Base-by-base conservation (phyloP, 495 filamentous ascomycete genomes). In the Chaetomium cochliodes region DNA sequence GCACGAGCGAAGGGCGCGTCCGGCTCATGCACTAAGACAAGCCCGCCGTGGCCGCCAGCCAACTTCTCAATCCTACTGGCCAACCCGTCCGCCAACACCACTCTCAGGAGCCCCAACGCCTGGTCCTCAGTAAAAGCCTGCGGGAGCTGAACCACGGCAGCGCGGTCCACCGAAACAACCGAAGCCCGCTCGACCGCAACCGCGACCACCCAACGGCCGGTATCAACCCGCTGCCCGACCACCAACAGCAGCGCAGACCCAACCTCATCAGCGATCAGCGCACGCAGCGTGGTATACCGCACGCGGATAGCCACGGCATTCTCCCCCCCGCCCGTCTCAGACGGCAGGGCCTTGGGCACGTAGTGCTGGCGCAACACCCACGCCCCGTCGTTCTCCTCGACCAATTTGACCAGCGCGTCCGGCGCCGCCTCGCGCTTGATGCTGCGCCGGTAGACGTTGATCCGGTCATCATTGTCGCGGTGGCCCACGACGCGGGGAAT, bases 311-410 rank as follows among this genome's bases (percentile, higher is more conserved):
- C 49, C 49, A 51, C 49, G 7, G 49, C 20, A 51, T 51, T n/a
- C n/a, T n/a, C 22, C 2, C 2, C 22, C 0, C 33, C 5, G 8
- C n/a, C 20, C 49, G n/a, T 25, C 49, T 26, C 20, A 1, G 49
- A 51, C 22, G 22, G 49, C 49, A 51, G 26, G 9, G 11, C 22
- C 49, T 51, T 51, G 6, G 49, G 49, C 5, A 25, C 22, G 22
- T 51, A 51, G 49, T 51, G 49, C 22, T 51, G 49, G 16, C 49
- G 49, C 1, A 51, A 22, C 49, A 12, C 49, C 49, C 49, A 51
- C 5, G 6, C 22, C 0, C 49, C 49, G 13, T 22, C 49, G 3
- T 51, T 22, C 0, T 51, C 49, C 20, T 51, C 49, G 9, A 5
- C 3, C 22, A 25, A 16, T 16, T 51, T 16, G 28, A 51, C 20